Percentiles rank a stretch among this genome's conserved stretches.
Conservation (phyloP, 1,284 basidiomycete species). For the Coniferiporia sulphurascens region DNA sequence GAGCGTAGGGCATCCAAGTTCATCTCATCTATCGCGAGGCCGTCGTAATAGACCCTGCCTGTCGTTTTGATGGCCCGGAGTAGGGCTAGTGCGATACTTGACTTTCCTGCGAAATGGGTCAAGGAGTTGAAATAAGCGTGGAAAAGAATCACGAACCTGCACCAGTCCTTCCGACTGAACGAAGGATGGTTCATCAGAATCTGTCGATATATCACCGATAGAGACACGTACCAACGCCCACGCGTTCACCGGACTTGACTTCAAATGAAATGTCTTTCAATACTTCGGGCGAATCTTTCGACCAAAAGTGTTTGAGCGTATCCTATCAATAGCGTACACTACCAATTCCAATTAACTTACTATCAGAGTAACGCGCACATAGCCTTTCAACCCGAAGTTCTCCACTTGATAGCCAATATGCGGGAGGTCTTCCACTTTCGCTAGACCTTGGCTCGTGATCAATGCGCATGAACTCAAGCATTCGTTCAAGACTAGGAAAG, state of each 20-base stretch:
- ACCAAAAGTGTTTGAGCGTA: not conserved
- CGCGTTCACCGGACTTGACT: constrained; percentile 37
- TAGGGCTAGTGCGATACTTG: constrained; percentile 39
- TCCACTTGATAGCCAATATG: constrained; percentile 42
- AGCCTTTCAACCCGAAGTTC: constrained; percentile 32
- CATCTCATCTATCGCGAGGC: constrained; percentile 26
- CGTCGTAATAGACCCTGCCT: constrained; percentile 38
- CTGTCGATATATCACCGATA: not conserved
- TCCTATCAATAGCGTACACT: not conserved
- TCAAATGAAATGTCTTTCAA: constrained; percentile 35
- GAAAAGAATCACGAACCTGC: constrained; percentile 26
- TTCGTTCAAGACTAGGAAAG: constrained; percentile 32
- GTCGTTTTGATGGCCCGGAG: constrained; percentile 39
- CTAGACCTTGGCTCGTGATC: constrained; percentile 35
- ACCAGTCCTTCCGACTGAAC: constrained; percentile 35
- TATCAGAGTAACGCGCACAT: constrained; percentile 22
- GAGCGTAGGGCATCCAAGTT: constrained; percentile 41
- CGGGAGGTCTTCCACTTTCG: constrained; percentile 24
- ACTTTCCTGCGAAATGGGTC: constrained; percentile 5
- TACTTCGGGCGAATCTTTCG: constrained; percentile 30
- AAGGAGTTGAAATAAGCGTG: not conserved
- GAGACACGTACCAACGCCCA: constrained; percentile 35
- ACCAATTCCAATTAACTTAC: not conserved
- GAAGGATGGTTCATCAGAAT: not conserved
- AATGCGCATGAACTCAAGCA: constrained; percentile 39